These are phyloP conservation scores for Aspergillus melleus DNA, from an alignment of 2,329 filamentous ascomycete genomes.

Conservation along the genomic window DNA sequence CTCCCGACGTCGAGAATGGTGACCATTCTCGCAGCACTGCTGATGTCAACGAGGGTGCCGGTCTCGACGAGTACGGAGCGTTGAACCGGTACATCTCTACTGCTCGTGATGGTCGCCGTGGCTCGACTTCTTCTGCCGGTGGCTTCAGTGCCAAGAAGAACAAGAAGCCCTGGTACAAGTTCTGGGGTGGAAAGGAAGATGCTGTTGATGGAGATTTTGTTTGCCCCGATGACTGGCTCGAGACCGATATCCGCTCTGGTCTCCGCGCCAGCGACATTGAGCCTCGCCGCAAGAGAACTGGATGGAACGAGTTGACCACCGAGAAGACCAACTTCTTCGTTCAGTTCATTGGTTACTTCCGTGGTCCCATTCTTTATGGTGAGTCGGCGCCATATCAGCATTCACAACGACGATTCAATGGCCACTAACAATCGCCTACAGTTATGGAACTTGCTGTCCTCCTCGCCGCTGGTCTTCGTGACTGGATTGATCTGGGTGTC, in stretches of 20 bases:
- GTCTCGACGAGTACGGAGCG: slow-evolving; percentile 62
- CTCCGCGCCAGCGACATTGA: slow-evolving; percentile 62
- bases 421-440: slow-evolving; percentile 18
- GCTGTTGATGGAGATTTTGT: slow-evolving; percentile 38
- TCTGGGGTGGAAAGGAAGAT: slow-evolving; percentile 45
- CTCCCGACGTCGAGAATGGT: slow-evolving; percentile 45
- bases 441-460: slow-evolving; percentile 76
- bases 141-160: slow-evolving; percentile 41
- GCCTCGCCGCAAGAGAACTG: slow-evolving; percentile 62
- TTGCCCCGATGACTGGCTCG: slow-evolving; percentile 67
- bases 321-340: slow-evolving; percentile 75
- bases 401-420: not conserved
- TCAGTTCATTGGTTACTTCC: slow-evolving; percentile 75
- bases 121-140: slow-evolving; percentile 45
- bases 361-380: slow-evolving; percentile 76
- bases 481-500: slow-evolving; percentile 77
- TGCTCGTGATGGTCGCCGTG: slow-evolving; percentile 60
- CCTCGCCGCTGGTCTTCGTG: slow-evolving; percentile 70
- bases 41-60: slow-evolving; percentile 29
- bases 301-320: slow-evolving; percentile 70
- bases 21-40: slow-evolving; percentile 33
- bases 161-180: slow-evolving; percentile 61
- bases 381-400: slow-evolving; percentile 34
- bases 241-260: slow-evolving; percentile 67
- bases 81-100: slow-evolving; percentile 68